These are phyloP conservation scores for Aureobasidium sp. DNA, from an alignment of 2,329 filamentous ascomycete genomes.

Conservation along the genomic window DNA sequence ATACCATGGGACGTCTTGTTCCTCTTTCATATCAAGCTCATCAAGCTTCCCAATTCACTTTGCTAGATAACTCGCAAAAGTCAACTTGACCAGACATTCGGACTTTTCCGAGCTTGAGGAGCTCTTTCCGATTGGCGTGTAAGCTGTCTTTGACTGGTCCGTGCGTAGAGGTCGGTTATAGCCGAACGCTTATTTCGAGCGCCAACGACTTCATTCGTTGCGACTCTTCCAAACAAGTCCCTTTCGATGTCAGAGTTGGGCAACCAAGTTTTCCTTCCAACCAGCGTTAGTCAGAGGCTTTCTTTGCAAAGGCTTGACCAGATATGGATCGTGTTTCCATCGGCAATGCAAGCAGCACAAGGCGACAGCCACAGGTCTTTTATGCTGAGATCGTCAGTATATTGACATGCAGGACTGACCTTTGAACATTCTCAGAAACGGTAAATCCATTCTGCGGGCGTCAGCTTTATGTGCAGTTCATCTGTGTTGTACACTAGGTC, in stretches of 20 bases:
- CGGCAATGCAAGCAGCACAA: background rate
- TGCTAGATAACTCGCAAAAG: background rate
- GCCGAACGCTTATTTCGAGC: background rate
- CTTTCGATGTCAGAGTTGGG: background rate
- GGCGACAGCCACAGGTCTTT: background rate
- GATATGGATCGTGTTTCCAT: background rate
- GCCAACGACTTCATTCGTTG: background rate
- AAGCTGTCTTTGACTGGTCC: background rate
- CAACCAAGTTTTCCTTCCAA: background rate
- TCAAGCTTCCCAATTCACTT: background rate
- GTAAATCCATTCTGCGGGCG: too few species aligned
- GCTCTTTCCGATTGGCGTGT: background rate
- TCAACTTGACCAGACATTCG: background rate
- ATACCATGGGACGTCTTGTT: background rate
- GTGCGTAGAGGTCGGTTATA: background rate
- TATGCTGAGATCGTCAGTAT: background rate
- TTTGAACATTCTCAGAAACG: background rate
- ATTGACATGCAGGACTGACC: background rate
- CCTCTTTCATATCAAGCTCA: background rate
- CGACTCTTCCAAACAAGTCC: background rate
- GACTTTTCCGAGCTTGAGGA: background rate
- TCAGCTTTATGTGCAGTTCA: background rate
- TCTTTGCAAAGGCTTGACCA: background rate
- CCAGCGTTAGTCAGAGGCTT: background rate
- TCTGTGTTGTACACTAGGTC: background rate